These are phyloP conservation scores for Umbelopsis isabellina DNA, from an alignment of 192 early-diverging fungal genomes.

Conservation along the genomic window DNA sequence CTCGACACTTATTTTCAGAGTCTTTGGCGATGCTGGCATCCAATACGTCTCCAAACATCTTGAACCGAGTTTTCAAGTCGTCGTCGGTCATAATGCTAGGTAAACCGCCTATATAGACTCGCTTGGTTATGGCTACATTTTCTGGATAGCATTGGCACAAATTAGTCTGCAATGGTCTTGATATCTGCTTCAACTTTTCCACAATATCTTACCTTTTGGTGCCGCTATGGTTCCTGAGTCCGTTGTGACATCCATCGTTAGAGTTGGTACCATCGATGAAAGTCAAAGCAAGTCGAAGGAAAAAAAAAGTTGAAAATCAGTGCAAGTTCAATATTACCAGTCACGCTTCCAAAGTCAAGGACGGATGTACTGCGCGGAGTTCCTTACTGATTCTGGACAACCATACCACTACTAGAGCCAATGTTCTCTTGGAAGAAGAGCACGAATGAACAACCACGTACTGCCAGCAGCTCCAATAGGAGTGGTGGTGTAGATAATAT, in stretches of 20 bases:
- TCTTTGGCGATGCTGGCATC: slow-evolving; percentile 58
- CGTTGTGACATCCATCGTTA: not conserved
- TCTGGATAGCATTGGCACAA: too few relatives aligned
- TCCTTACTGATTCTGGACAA: not conserved
- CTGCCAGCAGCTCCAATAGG: not conserved
- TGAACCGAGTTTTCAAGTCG: slow-evolving; percentile 69
- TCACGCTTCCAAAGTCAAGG: not conserved
- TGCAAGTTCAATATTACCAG: not conserved
- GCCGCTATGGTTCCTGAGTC: not conserved
- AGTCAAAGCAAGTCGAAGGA: not conserved
- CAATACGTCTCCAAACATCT: slow-evolving; percentile 67
- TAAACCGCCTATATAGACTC: slow-evolving; percentile 82
- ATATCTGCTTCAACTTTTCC: not conserved
- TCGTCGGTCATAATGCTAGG: slow-evolving; percentile 53
- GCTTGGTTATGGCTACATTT: slow-evolving; percentile 45
- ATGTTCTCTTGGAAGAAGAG: slow-evolving; percentile 15
- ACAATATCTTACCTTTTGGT: slow-evolving; percentile 2
- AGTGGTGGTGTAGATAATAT: not conserved
- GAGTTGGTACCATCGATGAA: not conserved
- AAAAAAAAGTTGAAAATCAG: not conserved
- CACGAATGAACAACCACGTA: not conserved
- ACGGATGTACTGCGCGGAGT: not conserved
- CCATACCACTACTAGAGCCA: too few relatives aligned
- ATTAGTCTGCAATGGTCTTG: too few relatives aligned
- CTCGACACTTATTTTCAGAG: slow-evolving; percentile 54